Evolutionary conservation across 2,329 filamentous ascomycete genomes (phyloP), one percentile per base, ranked within the genome.

Genomic region (Ceratocystiopsis brevicomis): DNA sequence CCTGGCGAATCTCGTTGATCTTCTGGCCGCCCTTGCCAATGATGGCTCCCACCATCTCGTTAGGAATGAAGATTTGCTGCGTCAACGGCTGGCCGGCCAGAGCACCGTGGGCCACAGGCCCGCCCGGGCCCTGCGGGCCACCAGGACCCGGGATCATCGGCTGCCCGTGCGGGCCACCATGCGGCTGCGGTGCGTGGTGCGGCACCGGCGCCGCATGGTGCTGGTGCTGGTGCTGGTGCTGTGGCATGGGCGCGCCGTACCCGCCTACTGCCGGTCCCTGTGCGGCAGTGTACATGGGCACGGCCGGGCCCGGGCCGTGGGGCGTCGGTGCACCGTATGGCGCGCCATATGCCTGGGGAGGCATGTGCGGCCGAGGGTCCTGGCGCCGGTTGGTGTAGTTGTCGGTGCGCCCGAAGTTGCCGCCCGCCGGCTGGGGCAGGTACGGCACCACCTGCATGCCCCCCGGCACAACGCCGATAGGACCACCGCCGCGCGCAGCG

Each of bases 401-500:
- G 49, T 96, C 88, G 38, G 85, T 79, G 54, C 87, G 83, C 45
- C 87, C 87, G 58, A 87, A 96, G 59, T 88, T 87, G 51, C 90
- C 90, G 45, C 85, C 84, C 45, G 85, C 84, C 25, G 88, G 82
- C 60, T 95, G 87, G 41, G 90, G 90, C 45, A 85, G 82, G 59
- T 98, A 98, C 6, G 90, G 90, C n/a, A 96, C 86, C 41, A 98
- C 90, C 61, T 96, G 90, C 86, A 98, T 94, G 48, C 90, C 90
- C 47, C 90, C 90, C 18, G 90, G 90, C 15, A 96, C 85, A 33
- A 88, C 85, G 42, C 88, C 88, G 45, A 88, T 85, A 41, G 90
- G 87, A 41, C 84, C 87, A 49, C 90, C 90, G 56, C 85, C 94
- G 50, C 90, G 79, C 39, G 88, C 94, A 39, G 90, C 90, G 58